Percentiles rank a stretch among this genome's conserved stretches.
These are phyloP conservation scores for Cajanus cajan DNA, from an alignment of 306 rosid genomes.

Conservation along the genomic window DNA sequence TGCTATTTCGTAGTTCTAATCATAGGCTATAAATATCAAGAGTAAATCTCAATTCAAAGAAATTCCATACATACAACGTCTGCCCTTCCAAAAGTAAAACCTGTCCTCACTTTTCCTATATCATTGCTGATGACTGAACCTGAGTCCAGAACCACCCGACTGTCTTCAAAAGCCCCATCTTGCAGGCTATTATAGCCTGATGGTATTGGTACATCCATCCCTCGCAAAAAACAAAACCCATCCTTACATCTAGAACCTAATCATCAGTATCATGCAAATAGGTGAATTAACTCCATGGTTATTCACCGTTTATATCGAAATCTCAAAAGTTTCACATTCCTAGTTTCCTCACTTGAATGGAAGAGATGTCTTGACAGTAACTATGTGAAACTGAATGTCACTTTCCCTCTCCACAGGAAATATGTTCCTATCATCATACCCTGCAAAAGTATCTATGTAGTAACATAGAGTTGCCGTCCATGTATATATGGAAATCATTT, in stretches of 20 bases:
- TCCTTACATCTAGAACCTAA: background rate
- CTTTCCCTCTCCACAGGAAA: background rate
- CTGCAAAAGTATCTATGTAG: background rate
- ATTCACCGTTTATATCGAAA: background rate
- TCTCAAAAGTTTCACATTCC: background rate
- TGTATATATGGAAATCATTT: background rate
- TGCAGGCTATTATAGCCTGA: background rate
- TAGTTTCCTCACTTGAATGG: background rate
- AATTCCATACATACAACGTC: background rate
- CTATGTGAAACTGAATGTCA: constrained; percentile 4
- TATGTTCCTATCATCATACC: background rate
- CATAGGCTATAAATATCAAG: background rate
- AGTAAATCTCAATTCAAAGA: background rate
- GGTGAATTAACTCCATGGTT: background rate
- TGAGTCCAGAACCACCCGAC: background rate
- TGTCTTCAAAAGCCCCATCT: background rate
- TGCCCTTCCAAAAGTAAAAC: background rate
- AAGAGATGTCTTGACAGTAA: background rate
- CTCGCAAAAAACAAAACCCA: background rate
- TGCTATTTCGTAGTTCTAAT: background rate
- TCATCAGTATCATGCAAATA: background rate
- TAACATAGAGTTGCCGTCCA: background rate
- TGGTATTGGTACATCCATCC: background rate
- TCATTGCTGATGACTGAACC: background rate
- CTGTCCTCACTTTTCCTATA: background rate